Base-by-base conservation (phyloP, 2,329 filamentous ascomycete species). In the Paecilomyces sp. region DNA sequence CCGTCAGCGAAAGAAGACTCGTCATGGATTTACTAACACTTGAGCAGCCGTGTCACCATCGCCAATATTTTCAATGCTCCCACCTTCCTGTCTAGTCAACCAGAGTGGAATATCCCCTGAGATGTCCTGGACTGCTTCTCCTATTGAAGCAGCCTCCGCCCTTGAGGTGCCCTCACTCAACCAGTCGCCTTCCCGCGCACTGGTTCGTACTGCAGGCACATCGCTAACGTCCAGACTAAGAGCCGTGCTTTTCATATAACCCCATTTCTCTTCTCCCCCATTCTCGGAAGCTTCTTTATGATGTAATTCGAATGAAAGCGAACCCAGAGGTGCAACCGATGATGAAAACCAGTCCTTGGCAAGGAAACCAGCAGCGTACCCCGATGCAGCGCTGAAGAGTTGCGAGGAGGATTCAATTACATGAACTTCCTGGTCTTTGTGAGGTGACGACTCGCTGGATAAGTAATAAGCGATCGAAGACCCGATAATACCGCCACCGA, bases 391-490 rank as follows among this genome's bases (percentile, higher is more conserved):
- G 11, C 84, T 82, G 72, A 92, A 91, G 33, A 92, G 80, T 62
- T 84, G 71, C 0, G 79, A 71, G 3, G 82, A 82, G 5, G 82
- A 77, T 66, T 88, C 85, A 47, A 88, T 63, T 24, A 88, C 73
- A 62, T 85, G 82, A 57, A 88, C 85, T 33, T 77, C 75, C 5
- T 65, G 59, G 31, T 64, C 54, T 31, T 64, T 55, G 30, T 64
- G 60, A 36, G 57, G 33, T 4, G 61, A 61, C 3, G 76, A 65
- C 3, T 78, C 74, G 54, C 70, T 64, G 6, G 85, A 84, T 33
- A 92, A 82, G 70, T 89, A 91, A 74, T 88, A 91, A n/a, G 88
- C 87, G 11, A 85, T 88, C 1, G 86, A 85, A 34, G 85, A 76
- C 61, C 88, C 88, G 57, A 91, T 88, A 66, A 91, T 88, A 54